Evolutionary conservation across 768 basidiomycete species (phyloP), one percentile per base, ranked within the genome.

Genomic region (Russula earlei): DNA sequence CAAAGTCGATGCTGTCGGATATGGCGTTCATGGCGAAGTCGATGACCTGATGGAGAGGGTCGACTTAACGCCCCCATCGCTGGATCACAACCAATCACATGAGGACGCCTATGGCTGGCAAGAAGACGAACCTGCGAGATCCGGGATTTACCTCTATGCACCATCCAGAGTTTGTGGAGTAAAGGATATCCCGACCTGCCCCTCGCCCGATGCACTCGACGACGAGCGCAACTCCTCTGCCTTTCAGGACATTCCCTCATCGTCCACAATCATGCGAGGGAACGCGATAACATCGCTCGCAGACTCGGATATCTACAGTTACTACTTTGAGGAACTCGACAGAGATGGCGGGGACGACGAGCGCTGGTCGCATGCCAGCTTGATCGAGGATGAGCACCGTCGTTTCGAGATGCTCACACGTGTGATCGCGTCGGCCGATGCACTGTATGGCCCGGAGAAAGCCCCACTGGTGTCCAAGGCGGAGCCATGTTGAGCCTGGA

Each of bases 181-280:
- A 5, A 1, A 19, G 2, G n/a, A 4, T 1, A 11, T 31, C 19
- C 5, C n/a, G 1, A 7, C 24, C 19, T 36, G 22, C 20, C 55
- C 29, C 15, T 37, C 25, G 14, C 57, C 34, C 15, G 47, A 58
- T 15, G 54, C 22, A 17, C 54, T 43, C 7, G 55, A 47, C 19
- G 62, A 61, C 45, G 61, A 62, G 31, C 51, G 52, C 17, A 57
- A 55, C 49, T 46, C 55, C 14, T 62, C 54, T 24, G 52, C 55
- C 5, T 37, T 36, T n/a, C 49, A 49, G 2, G 42, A 41, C 24
- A 20, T 14, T 12, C 44, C 60, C 29, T 22, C 41, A 12, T 40
- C 46, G 14, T 24, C 46, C 4, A 29, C 31, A 25, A 29, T 41
- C 29, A 10, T 25, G 17, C 31, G 31, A 1, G n/a, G 22, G 24